These are phyloP conservation scores for Vaccinium vitisidaea DNA, from an alignment of 148 eudicot genomes.

Conservation along the genomic window DNA sequence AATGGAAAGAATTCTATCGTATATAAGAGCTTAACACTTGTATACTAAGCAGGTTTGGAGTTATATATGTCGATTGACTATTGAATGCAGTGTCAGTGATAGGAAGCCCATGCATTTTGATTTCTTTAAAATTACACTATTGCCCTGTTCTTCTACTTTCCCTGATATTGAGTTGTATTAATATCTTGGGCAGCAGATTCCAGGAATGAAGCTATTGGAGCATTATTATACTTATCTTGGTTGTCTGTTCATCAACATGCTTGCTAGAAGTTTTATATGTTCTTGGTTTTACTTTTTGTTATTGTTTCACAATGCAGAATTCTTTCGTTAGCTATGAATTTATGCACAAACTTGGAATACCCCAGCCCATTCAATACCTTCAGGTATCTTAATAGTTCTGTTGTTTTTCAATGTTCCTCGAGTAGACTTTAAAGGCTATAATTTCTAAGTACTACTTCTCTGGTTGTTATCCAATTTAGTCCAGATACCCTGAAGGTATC, in stretches of 20 bases:
- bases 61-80: neutral
- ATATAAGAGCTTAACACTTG: neutral
- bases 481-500: slow-evolving; percentile 92
- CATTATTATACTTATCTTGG: neutral
- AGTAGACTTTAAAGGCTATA: neutral
- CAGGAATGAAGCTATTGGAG: neutral
- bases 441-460: slow-evolving; percentile 1
- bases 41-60: neutral
- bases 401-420: neutral
- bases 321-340: slow-evolving; percentile 80
- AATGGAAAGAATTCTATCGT: neutral
- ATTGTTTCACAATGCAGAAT: slow-evolving; percentile 55
- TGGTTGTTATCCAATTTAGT: slow-evolving; percentile 43
- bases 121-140: neutral
- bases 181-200: neutral
- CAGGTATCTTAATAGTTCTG: slow-evolving; percentile 61
- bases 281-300: slow-evolving; percentile 6
- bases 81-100: neutral
- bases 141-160: neutral
- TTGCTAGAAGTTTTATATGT: neutral
- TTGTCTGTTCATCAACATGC: neutral
- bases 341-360: slow-evolving; percentile 87
- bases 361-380: slow-evolving; percentile 87
- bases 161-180: neutral
- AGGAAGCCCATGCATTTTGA: neutral